phyloP scores from a whole-genome alignment of 2,329 filamentous ascomycete species.

The Neodidymelliopsis sp. region DNA sequence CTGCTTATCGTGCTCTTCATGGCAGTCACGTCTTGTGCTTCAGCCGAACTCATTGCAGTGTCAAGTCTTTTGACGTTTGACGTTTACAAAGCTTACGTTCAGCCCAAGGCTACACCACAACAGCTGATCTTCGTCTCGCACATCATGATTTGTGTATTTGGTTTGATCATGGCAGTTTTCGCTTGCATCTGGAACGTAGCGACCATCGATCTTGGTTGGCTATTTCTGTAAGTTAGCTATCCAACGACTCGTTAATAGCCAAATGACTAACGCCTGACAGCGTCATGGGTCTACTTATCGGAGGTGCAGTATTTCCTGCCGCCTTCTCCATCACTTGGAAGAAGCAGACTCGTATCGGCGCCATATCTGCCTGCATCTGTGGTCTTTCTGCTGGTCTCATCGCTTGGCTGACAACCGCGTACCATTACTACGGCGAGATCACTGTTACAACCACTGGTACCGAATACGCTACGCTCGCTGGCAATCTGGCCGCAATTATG shows the following conservation, averaged over 20 bases:
- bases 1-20: constrained; percentile 44
- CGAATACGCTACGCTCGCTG: constrained; percentile 51
- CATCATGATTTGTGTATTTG: constrained; percentile 51
- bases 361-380: constrained; percentile 42
- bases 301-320: constrained; percentile 52
- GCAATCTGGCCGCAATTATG: constrained; percentile 48
- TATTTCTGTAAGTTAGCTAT: constrained; percentile 40
- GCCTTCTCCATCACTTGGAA: constrained; percentile 50
- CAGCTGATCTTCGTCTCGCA: constrained; percentile 52
- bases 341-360: constrained; percentile 42
- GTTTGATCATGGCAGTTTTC: constrained; percentile 51
- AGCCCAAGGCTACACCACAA: constrained; percentile 45
- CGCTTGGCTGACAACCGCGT: constrained; percentile 49
- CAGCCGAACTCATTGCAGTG: constrained; percentile 52
- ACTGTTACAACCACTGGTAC: constrained; percentile 51
- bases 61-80: constrained; percentile 53
- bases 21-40: constrained; percentile 47
- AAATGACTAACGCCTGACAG: constrained; percentile 23
- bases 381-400: constrained; percentile 47
- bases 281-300: constrained; percentile 53
- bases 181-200: constrained; percentile 48
- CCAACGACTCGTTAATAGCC: background rate
- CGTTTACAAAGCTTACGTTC: constrained; percentile 54
- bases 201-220: constrained; percentile 52
- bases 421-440: constrained; percentile 49